phyloP scores from a whole-genome alignment of 2,329 filamentous ascomycete species.

The Epicoccum nigrum region DNA sequence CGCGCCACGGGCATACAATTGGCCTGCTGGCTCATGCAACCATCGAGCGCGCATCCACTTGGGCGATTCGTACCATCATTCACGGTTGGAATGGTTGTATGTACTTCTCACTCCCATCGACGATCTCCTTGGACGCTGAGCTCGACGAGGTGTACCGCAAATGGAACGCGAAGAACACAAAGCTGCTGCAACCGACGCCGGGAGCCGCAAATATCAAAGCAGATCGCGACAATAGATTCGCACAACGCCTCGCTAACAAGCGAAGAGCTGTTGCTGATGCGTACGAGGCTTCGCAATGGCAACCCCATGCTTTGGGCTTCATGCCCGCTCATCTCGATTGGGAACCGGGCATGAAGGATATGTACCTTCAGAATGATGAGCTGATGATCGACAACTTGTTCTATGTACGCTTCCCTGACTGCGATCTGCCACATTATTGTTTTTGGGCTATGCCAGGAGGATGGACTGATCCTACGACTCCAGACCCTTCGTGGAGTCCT shows the following conservation, averaged over 20 bases:
- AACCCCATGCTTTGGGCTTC: slow-evolving; percentile 31
- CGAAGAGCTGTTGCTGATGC: slow-evolving; percentile 24
- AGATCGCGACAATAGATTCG: slow-evolving; percentile 12
- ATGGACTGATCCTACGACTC: slow-evolving; percentile 30
- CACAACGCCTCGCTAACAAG: slow-evolving; percentile 21
- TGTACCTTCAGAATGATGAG: background rate
- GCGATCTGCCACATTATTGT: slow-evolving; percentile 42
- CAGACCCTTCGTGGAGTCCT: slow-evolving; percentile 18
- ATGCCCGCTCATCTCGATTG: slow-evolving; percentile 36
- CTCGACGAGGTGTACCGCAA: slow-evolving; percentile 29
- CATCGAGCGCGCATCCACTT: slow-evolving; percentile 33
- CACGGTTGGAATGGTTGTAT: slow-evolving; percentile 38
- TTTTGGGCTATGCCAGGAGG: slow-evolving; percentile 35
- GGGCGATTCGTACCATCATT: slow-evolving; percentile 35
- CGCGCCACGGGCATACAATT: slow-evolving; percentile 33
- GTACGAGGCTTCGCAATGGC: slow-evolving; percentile 27
- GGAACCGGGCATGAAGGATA: background rate
- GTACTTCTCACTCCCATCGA: slow-evolving; percentile 30
- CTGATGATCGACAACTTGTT: slow-evolving; percentile 29
- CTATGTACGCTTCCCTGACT: slow-evolving; percentile 36
- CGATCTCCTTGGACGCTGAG: background rate
- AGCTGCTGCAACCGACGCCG: slow-evolving; percentile 4
- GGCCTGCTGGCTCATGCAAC: slow-evolving; percentile 27
- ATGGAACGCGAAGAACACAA: slow-evolving; percentile 20
- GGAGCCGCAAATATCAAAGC: background rate